phyloP scores from a whole-genome alignment of 306 rosid genomes.

The Cyclanthera cordifolia region DNA sequence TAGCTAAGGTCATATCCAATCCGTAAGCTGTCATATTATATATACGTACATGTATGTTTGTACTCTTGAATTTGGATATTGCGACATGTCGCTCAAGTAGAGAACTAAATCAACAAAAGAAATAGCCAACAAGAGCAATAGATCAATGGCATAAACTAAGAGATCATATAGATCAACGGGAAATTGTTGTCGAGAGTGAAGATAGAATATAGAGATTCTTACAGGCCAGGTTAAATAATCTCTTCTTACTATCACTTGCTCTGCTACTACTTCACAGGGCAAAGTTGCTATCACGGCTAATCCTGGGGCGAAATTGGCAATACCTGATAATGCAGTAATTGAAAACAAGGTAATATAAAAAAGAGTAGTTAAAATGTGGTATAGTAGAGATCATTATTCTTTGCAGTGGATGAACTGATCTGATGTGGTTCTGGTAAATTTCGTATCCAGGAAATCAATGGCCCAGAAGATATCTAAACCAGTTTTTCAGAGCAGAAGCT shows the following conservation, averaged over 20 bases:
- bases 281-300: constrained; percentile 51
- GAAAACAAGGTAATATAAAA: constrained; percentile 48
- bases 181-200: too few relatives aligned
- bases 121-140: too few relatives aligned
- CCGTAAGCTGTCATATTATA: neutral
- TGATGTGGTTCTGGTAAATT: constrained; percentile 7
- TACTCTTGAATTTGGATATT: neutral
- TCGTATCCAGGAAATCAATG: constrained; percentile 48
- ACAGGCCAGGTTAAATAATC: neutral
- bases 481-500: constrained; percentile 2
- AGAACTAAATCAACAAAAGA: too few relatives aligned
- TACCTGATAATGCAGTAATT: constrained; percentile 51
- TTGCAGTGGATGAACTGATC: neutral
- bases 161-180: too few relatives aligned
- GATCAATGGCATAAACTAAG: too few relatives aligned
- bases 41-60: neutral
- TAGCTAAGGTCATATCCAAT: neutral
- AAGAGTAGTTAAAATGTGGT: neutral
- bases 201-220: neutral
- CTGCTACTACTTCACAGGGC: constrained; percentile 31
- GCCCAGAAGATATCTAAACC: constrained; percentile 53
- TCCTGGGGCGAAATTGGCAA: constrained; percentile 51
- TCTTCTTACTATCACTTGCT: too few relatives aligned
- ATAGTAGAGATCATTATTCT: neutral
- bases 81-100: too few relatives aligned